These are phyloP conservation scores for Teunomyces pallodes DNA, from an alignment of 805 yeast species.

Conservation along the genomic window DNA sequence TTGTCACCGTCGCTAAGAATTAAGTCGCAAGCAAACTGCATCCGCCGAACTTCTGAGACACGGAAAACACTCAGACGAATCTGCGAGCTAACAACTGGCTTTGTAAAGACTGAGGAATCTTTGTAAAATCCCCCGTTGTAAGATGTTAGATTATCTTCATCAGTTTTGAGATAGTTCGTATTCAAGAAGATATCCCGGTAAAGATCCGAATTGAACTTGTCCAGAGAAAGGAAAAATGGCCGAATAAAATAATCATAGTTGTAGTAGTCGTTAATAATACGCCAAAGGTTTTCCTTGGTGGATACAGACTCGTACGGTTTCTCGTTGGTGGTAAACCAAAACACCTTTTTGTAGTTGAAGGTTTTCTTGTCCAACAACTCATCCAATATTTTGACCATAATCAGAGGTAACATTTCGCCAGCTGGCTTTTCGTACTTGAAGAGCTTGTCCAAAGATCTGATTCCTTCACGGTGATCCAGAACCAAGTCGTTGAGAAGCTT, in stretches of 20 bases:
- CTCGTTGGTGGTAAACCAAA: constrained; percentile 76
- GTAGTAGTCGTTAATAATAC: constrained; percentile 58
- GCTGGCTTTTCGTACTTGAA: constrained; percentile 14
- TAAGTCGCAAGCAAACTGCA: constrained; percentile 60
- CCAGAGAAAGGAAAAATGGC: constrained; percentile 56
- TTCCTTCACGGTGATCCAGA: constrained; percentile 45
- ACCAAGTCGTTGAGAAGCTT: constrained; percentile 51
- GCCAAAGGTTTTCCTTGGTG: constrained; percentile 49
- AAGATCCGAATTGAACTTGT: constrained; percentile 34
- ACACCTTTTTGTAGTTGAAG: constrained; percentile 52
- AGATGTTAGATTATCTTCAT: constrained; percentile 16
- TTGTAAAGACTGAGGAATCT: constrained; percentile 15
- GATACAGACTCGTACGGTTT: constrained; percentile 52
- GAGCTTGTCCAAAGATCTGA: constrained; percentile 10
- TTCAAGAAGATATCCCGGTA: constrained; percentile 59
- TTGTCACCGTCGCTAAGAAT: constrained; percentile 45
- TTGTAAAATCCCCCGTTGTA: constrained; percentile 8
- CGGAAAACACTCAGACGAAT: constrained; percentile 51
- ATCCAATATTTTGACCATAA: constrained; percentile 53
- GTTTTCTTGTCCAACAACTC: constrained; percentile 51
- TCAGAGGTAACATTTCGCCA: constrained; percentile 26
- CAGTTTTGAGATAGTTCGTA: constrained; percentile 37
- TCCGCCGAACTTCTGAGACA: constrained; percentile 60
- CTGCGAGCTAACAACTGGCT: constrained; percentile 19
- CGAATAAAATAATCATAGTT: constrained; percentile 50